These are phyloP conservation scores for Pharus latifolius DNA, from an alignment of 176 grass and related monocot genomes.

Conservation along the genomic window DNA sequence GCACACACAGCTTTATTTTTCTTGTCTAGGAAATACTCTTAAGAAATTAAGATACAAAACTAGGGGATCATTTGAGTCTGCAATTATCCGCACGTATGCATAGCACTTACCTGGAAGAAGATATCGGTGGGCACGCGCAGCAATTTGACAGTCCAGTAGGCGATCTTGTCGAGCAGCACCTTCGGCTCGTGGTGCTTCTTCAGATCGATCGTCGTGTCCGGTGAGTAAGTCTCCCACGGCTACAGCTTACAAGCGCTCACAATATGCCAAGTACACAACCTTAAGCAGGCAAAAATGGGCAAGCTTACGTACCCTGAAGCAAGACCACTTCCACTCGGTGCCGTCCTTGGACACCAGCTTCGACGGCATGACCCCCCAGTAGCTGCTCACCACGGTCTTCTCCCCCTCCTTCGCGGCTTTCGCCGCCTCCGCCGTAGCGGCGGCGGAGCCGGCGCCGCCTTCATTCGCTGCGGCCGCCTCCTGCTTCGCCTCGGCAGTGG, in stretches of 20 bases:
- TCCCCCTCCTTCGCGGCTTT: constrained; percentile 1
- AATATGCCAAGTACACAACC: not conserved
- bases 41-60: too few species aligned
- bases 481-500: constrained; percentile 21
- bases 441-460: not conserved
- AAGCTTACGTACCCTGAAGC: constrained; percentile 63
- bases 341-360: constrained; percentile 54
- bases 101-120: constrained; percentile 81
- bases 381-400: constrained; percentile 26
- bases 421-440: constrained; percentile 5
- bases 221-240: constrained; percentile 54
- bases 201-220: constrained; percentile 48
- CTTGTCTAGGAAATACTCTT: too few species aligned
- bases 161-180: constrained; percentile 41
- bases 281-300: too few species aligned
- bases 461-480: constrained; percentile 31
- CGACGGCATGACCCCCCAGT: constrained; percentile 54
- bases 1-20: too few species aligned
- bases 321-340: constrained; percentile 80
- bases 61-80: too few species aligned
- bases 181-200: constrained; percentile 50
- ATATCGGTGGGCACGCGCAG: constrained; percentile 51
- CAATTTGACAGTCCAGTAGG: constrained; percentile 42
- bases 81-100: too few species aligned
- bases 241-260: not conserved